phyloP scores from a whole-genome alignment of 768 basidiomycete species.

The Macrolepiota dolichaula region DNA sequence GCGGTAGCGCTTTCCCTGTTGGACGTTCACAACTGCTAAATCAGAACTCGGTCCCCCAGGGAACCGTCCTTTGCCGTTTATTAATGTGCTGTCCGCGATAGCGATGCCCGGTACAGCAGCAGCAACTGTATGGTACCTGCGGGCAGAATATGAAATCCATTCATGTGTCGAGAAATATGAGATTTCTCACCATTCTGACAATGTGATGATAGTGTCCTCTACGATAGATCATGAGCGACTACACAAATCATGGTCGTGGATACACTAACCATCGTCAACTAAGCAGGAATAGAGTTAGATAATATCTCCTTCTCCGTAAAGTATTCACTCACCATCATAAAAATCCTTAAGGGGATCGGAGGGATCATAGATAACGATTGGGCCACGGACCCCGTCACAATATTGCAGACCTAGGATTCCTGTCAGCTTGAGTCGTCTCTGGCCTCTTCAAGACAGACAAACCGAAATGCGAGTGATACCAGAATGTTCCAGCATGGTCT shows the following conservation, averaged over 20 bases:
- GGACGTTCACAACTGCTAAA: slow-evolving; percentile 37
- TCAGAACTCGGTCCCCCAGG: slow-evolving; percentile 28
- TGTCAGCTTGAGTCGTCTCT: background rate
- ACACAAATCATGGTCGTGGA: background rate
- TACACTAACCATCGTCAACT: slow-evolving; percentile 15
- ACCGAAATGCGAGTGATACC: slow-evolving; percentile 35
- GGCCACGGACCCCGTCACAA: slow-evolving; percentile 41
- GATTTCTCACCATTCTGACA: slow-evolving; percentile 35
- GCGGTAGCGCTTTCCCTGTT: slow-evolving; percentile 39
- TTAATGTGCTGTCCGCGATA: slow-evolving; percentile 31
- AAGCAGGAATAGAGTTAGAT: background rate
- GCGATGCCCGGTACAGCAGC: slow-evolving; percentile 12
- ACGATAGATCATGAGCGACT: background rate
- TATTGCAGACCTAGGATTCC: slow-evolving; percentile 36
- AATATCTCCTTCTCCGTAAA: background rate
- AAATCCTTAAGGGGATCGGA: slow-evolving; percentile 27
- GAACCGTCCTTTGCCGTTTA: slow-evolving; percentile 45
- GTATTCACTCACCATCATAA: slow-evolving; percentile 22
- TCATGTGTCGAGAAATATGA: background rate
- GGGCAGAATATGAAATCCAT: background rate
- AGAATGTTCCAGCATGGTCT: slow-evolving; percentile 30
- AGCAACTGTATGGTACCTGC: slow-evolving; percentile 25
- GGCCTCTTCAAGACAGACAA: background rate
- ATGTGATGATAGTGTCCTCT: slow-evolving; percentile 43
- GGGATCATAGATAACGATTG: slow-evolving; percentile 35